These are phyloP conservation scores for Magnolia changhungtana DNA, from an alignment of 164 flowering plant genomes.

Conservation along the genomic window DNA sequence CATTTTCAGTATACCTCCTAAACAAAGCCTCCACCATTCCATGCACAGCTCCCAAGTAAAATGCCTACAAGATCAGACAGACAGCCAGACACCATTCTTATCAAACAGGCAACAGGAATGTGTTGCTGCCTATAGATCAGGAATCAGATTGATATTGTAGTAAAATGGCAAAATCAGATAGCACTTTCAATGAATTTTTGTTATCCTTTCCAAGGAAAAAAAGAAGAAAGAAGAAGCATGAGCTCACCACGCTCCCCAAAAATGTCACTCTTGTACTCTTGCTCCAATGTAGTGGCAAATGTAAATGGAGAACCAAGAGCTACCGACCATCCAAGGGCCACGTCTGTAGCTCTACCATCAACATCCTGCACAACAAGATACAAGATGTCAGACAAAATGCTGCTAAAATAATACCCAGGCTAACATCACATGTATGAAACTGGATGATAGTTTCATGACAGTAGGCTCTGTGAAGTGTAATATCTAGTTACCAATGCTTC, in stretches of 20 bases:
- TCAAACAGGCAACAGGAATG: background rate
- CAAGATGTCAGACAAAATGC: background rate
- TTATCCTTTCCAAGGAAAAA: background rate
- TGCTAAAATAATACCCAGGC: background rate
- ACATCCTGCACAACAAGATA: conserved; percentile 55
- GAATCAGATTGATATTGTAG: too few species aligned
- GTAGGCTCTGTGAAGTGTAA: background rate
- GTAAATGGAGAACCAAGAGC: conserved; percentile 98
- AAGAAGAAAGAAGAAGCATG: background rate
- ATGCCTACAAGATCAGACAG: conserved; percentile 46
- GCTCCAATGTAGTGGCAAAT: conserved; percentile 92
- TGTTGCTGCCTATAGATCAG: too few species aligned
- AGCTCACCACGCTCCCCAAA: conserved; percentile 88
- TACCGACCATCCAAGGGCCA: conserved; percentile 93
- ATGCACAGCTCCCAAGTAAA: conserved; percentile 93
- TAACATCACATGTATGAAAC: background rate
- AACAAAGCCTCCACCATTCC: conserved; percentile 91
- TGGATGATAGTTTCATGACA: background rate
- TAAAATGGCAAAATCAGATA: too few species aligned
- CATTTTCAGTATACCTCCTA: conserved; percentile 86
- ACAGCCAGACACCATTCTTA: conserved; percentile 1
- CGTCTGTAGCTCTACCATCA: conserved; percentile 93
- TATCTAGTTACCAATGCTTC: background rate
- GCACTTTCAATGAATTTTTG: too few species aligned
- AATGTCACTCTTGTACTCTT: conserved; percentile 97